Evolutionary conservation across 2,329 filamentous ascomycete genomes (phyloP).

Genomic region (Westerdykella aurantiaca): DNA sequence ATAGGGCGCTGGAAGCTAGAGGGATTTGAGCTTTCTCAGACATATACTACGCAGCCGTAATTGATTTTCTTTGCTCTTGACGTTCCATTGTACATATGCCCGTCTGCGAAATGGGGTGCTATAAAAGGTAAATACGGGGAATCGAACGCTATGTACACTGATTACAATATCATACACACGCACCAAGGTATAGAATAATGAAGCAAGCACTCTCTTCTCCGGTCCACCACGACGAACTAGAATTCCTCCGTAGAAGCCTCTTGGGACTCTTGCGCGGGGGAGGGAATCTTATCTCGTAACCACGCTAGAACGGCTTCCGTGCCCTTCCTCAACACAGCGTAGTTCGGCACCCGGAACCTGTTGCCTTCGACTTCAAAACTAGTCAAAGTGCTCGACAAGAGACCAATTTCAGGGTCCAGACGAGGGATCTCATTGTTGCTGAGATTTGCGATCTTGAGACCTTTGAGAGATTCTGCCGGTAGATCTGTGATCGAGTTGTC

Average conservation of each 20-base stretch:
- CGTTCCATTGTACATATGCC: no score
- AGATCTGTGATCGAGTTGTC: slow-evolving; percentile 76
- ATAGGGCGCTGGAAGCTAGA: slow-evolving; percentile 6
- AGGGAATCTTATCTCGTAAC: slow-evolving; percentile 69
- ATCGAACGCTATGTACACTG: no score
- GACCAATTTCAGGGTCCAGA: slow-evolving; percentile 72
- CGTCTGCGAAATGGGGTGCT: no score
- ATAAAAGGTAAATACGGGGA: no score
- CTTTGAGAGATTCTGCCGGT: slow-evolving; percentile 65
- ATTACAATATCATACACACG: no score
- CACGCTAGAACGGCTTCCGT: slow-evolving; percentile 79
- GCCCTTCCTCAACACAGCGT: slow-evolving; percentile 76
- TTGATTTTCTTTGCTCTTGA: no score
- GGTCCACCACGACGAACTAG: no score
- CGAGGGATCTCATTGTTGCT: slow-evolving; percentile 81
- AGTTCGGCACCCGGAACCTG: slow-evolving; percentile 78
- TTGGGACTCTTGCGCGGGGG: slow-evolving; percentile 12
- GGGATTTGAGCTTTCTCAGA: slow-evolving; percentile 4
- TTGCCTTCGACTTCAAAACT: slow-evolving; percentile 77
- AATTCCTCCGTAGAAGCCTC: no score
- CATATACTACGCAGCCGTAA: neutral
- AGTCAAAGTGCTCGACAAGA: slow-evolving; percentile 62
- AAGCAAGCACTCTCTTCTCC: no score
- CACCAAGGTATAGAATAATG: no score
- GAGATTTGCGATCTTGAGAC: slow-evolving; percentile 70